phyloP scores from a whole-genome alignment of 75 land plant genomes.

The Pinus taeda region DNA sequence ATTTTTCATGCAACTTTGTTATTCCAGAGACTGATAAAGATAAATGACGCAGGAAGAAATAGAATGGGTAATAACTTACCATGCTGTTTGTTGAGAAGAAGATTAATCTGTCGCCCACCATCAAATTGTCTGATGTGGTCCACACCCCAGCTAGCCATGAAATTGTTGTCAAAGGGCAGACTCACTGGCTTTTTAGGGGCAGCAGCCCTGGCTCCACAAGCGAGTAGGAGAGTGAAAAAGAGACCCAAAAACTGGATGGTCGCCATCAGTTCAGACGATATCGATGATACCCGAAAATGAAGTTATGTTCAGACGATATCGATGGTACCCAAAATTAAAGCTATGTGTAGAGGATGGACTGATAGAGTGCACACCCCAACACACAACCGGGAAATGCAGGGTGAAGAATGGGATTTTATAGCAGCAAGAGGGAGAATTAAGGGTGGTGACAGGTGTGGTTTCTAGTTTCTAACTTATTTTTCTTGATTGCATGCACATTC shows the following conservation, averaged over 20 bases:
- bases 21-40: not conserved
- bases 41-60: not conserved
- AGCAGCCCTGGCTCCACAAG: not conserved
- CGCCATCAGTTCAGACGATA: not conserved
- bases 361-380: too few species aligned
- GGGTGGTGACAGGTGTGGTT: too few species aligned
- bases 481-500: too few species aligned
- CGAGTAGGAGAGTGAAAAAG: not conserved
- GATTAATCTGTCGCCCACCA: not conserved
- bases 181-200: not conserved
- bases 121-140: not conserved
- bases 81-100: not conserved
- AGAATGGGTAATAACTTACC: not conserved
- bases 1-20: not conserved
- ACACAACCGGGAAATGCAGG: too few species aligned
- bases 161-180: not conserved
- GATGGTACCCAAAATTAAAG: too few species aligned
- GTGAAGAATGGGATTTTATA: too few species aligned
- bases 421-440: too few species aligned
- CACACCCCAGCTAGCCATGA: not conserved
- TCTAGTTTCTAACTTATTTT: too few species aligned
- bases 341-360: too few species aligned
- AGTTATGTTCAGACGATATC: too few species aligned
- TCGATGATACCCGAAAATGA: too few species aligned
- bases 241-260: not conserved